Evolutionary conservation across 2,329 filamentous ascomycete species (phyloP).

Genomic region (Ceratocystis huliohia): DNA sequence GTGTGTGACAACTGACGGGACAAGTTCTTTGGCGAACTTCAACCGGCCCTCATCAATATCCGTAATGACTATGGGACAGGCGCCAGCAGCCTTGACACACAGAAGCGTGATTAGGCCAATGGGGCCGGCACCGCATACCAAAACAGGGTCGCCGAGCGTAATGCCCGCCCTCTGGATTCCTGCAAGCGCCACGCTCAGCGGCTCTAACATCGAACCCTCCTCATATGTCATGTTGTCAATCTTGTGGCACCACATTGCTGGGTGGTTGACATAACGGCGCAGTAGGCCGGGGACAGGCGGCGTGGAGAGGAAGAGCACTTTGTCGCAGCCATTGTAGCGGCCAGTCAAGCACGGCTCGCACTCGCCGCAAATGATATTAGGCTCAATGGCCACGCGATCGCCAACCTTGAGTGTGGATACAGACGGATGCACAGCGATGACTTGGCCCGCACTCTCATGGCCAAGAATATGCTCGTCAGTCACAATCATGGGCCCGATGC

Average conservation of each 20-base stretch:
- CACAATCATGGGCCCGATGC: slow-evolving; percentile 94
- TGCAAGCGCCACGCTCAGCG: slow-evolving; percentile 76
- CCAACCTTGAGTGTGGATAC: slow-evolving; percentile 68
- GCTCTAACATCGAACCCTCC: slow-evolving; percentile 81
- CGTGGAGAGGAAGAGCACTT: slow-evolving; percentile 76
- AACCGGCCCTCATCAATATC: slow-evolving; percentile 84
- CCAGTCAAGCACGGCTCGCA: slow-evolving; percentile 88
- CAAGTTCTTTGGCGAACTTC: slow-evolving; percentile 71
- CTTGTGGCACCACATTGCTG: slow-evolving; percentile 90
- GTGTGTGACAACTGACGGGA: slow-evolving; percentile 67
- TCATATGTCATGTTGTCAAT: slow-evolving; percentile 87
- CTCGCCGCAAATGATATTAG: slow-evolving; percentile 79
- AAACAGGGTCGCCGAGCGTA: slow-evolving; percentile 69
- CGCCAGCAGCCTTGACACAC: slow-evolving; percentile 74
- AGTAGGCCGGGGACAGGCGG: slow-evolving; percentile 79
- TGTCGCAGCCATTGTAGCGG: slow-evolving; percentile 88
- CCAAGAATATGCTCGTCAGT: slow-evolving; percentile 79
- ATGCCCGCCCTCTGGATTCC: slow-evolving; percentile 74
- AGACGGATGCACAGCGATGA: slow-evolving; percentile 70
- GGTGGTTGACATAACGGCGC: slow-evolving; percentile 88
- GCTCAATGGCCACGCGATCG: slow-evolving; percentile 87
- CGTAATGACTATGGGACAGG: slow-evolving; percentile 82
- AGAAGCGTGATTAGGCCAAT: slow-evolving; percentile 84
- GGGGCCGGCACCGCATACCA: slow-evolving; percentile 86
- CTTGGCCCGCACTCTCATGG: slow-evolving; percentile 78